Evolutionary conservation across 805 yeast genomes (phyloP), one percentile per base, ranked within the genome.

Genomic region (Candida morakotiae): DNA sequence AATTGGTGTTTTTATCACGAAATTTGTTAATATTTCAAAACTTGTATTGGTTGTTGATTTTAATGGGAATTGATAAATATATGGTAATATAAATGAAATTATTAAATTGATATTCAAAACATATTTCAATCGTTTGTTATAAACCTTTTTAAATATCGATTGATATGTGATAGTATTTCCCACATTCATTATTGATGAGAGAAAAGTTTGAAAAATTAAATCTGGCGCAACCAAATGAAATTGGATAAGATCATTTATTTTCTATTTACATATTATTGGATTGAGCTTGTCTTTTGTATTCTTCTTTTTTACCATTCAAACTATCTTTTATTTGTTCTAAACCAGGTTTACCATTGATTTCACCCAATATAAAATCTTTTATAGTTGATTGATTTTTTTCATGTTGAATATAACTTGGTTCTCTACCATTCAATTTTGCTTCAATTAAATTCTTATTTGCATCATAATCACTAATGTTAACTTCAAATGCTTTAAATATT

Each of bases 401-500:
- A 22, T 52, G 46, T 26, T 51, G 52, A 34, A 64, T 53, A 38
- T 48, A 55, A 20, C 60, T 51, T 45, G 54, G 53, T 14, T 54
- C 49, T 32, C 47, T 47, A 8, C 67, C 63, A 9, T 53, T 50
- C 35, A 67, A 53, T 52, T 62, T 66, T 43, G 62, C 56, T 42
- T 58, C 65, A 28, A 65, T 55, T 34, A 56, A 49, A 30, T 58
- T 45, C 46, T 58, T 62, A 24, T 56, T 51, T 34, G 52, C 45
- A 40, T 63, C 69, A 38, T 62, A 67, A 28, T 56, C 61, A 38
- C 60, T 46, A 16, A 52, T 52, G 21, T 58, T 56, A 40, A 62
- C 58, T 46, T 70, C 71, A 47, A 81, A 76, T 34, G 87, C 81
- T 38, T 67, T 67, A 34, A 71, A 75, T 29, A 84, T 75, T 36